Evolutionary conservation across 2,329 filamentous ascomycete species (phyloP), one percentile per base, ranked within the genome.

Genomic region (Dactylellina leptospora): DNA sequence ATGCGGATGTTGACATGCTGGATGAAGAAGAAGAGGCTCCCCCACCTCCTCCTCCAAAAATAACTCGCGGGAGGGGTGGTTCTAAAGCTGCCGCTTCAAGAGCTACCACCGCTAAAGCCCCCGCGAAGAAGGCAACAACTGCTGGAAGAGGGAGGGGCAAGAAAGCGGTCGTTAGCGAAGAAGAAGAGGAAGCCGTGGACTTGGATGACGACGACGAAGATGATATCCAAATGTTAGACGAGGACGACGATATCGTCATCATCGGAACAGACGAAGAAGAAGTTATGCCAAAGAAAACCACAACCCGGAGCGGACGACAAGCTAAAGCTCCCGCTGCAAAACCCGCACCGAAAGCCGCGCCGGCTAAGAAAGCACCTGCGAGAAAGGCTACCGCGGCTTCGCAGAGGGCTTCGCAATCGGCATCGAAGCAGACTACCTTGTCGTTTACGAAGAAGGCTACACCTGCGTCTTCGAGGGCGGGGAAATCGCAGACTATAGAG

Each of bases 191-290:
- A 45, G 79, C 79, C 3, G 80, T 82, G 0, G 79, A 80, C 38
- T 79, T 79, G 36, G 75, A 78, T 0, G 77, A 78, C 58, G 74
- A 79, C 2, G 81, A 83, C 22, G 79, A 82, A 30, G 81, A 83
- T 25, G 80, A 82, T 4, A 82, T 81, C 22, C 77, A 68, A 9
- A 69, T 73, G 47, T 59, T 77, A 38, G 59, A 71, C 27, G 69
- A 74, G 18, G 83, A 84, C 13, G 84, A 84, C 11, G 83, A 85
- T 42, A 81, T 84, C 68, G 79, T 80, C 11, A 80, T 83, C 73
- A 84, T 84, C 27, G 81, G 83, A 27, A 82, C 81, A 8, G 85
- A 88, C 36, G 84, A 86, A 47, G 83, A 85, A 64, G 80, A 82
- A 6, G 77, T 78, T 1, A 71, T 78, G 18, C 74, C 77, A 10